phyloP scores from a whole-genome alignment of 2,329 filamentous ascomycete genomes.

The Colletotrichum musae region DNA sequence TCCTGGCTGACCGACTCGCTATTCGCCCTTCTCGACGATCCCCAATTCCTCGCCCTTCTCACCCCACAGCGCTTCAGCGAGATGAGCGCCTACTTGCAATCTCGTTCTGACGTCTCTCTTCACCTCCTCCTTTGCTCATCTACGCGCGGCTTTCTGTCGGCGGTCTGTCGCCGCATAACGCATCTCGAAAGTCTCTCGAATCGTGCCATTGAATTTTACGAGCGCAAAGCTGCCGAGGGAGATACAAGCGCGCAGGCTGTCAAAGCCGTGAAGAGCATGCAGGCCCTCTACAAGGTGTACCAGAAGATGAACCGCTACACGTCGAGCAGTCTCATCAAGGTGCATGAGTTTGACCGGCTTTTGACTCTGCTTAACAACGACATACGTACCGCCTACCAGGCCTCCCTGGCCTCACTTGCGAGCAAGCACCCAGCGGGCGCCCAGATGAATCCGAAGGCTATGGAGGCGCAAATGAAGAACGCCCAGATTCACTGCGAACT shows the following conservation, averaged over 20 bases:
- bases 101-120: conserved; percentile 70
- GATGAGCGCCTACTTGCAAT: conserved; percentile 66
- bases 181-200: conserved; percentile 68
- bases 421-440: conserved; percentile 62
- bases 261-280: conserved; percentile 55
- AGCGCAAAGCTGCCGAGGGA: conserved; percentile 54
- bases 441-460: conserved; percentile 54
- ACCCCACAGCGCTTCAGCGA: conserved; percentile 62
- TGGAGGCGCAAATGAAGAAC: conserved; percentile 61
- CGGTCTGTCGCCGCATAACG: conserved; percentile 75
- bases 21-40: conserved; percentile 68
- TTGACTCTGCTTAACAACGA: conserved; percentile 64
- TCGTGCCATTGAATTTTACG: conserved; percentile 66
- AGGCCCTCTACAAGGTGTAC: conserved; percentile 71
- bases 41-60: conserved; percentile 66
- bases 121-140: conserved; percentile 81
- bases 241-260: conserved; percentile 52
- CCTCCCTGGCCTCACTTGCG: conserved; percentile 59
- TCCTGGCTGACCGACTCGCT: conserved; percentile 73
- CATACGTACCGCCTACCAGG: conserved; percentile 66
- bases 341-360: conserved; percentile 74
- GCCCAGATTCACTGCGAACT: conserved; percentile 66
- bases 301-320: conserved; percentile 67
- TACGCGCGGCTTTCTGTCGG: conserved; percentile 79
- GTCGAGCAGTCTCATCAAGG: conserved; percentile 68